These are phyloP conservation scores for Aspergillus brasiliensis DNA, from an alignment of 2,329 filamentous ascomycete species.

Conservation along the genomic window DNA sequence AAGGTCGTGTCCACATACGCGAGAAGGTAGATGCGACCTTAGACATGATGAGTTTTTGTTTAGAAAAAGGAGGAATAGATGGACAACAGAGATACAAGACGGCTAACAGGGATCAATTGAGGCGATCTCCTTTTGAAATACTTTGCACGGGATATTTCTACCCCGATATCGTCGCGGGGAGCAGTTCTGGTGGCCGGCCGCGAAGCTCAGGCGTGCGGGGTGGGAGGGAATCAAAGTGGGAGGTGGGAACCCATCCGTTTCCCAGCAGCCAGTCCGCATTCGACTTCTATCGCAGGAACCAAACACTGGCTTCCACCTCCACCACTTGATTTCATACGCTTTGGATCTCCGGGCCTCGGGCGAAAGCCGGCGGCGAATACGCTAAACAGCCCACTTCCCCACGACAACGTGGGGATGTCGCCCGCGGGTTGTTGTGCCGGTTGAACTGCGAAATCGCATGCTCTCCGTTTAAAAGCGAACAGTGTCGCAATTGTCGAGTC, in stretches of 20 bases:
- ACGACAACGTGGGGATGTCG: slow-evolving; percentile 21
- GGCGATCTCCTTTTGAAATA: neutral
- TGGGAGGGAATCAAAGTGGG: neutral
- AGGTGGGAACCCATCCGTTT: neutral
- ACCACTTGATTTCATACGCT: neutral
- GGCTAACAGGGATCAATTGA: neutral
- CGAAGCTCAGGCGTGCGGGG: slow-evolving; percentile 1
- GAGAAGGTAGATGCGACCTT: slow-evolving; percentile 42
- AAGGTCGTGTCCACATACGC: slow-evolving; percentile 25
- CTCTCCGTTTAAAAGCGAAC: slow-evolving; percentile 5
- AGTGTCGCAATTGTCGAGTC: neutral
- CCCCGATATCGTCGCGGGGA: slow-evolving; percentile 18
- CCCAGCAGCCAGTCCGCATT: neutral
- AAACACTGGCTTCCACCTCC: neutral
- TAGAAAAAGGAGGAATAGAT: neutral
- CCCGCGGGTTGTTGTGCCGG: slow-evolving; percentile 6
- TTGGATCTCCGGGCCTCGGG: slow-evolving; percentile 10
- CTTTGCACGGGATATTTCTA: slow-evolving; percentile 26
- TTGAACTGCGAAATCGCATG: slow-evolving; percentile 6
- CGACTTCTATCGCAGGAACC: too few relatives aligned
- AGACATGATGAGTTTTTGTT: slow-evolving; percentile 27
- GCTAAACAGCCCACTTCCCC: slow-evolving; percentile 15
- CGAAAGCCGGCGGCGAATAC: slow-evolving; percentile 5
- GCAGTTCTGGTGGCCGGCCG: neutral
- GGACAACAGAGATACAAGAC: neutral